A percentile compares a stretch with the other conserved stretches of the same genome.
Evolutionary conservation across 345 rosid species (phyloP).

Genomic region (Aethionema arabicum): DNA sequence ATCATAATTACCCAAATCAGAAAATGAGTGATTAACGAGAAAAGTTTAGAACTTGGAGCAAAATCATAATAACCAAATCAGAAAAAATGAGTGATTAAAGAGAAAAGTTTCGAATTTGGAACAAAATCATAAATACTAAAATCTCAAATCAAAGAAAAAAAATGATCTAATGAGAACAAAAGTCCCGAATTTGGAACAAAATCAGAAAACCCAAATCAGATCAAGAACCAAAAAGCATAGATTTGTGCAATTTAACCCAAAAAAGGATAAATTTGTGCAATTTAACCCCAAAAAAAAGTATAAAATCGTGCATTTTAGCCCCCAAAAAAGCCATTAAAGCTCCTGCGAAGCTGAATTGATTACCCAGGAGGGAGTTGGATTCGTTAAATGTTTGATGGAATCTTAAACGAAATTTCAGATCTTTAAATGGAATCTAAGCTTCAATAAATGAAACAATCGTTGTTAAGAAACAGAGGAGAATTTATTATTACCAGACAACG

Average conservation of each 20-base stretch:
- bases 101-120: neutral
- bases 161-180: neutral
- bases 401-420: constrained; percentile 18
- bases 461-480: constrained; percentile 25
- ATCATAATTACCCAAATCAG: too few relatives aligned
- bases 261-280: neutral
- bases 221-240: constrained; percentile 14
- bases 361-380: constrained; percentile 8
- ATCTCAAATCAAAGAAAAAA: constrained; percentile 21
- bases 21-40: too few relatives aligned
- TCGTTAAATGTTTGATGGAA: constrained; percentile 32
- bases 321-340: neutral
- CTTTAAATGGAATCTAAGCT: constrained; percentile 4
- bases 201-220: constrained; percentile 30
- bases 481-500: constrained; percentile 26
- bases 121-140: neutral
- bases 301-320: neutral
- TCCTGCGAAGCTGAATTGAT: neutral
- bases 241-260: neutral
- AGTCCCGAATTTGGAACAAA: constrained; percentile 7
- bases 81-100: too few relatives aligned
- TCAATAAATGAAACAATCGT: constrained; percentile 11
- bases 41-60: neutral
- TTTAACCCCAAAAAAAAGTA: neutral
- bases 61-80: neutral